Percentiles rank a stretch among this genome's conserved stretches.
These are phyloP conservation scores for Bipolaris oryzae DNA, from an alignment of 2,329 filamentous ascomycete species.

Conservation along the genomic window DNA sequence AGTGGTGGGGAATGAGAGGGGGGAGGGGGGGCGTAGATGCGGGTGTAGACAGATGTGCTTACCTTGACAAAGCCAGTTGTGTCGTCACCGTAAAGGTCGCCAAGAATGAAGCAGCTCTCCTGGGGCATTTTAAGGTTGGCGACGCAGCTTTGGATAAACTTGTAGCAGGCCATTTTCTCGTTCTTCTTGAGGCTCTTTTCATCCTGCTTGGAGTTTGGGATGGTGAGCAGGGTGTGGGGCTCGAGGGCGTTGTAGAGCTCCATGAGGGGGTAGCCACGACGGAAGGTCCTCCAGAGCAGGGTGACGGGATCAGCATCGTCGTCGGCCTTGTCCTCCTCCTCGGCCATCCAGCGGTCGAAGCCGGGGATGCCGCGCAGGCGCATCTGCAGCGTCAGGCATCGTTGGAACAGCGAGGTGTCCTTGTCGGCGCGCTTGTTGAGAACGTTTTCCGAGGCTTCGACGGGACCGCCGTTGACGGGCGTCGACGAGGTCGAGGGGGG, in stretches of 20 bases:
- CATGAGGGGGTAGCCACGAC: conserved; percentile 82
- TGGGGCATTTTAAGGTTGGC: conserved; percentile 79
- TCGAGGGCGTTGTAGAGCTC: conserved; percentile 86
- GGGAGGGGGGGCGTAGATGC: no score
- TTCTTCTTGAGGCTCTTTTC: conserved; percentile 68
- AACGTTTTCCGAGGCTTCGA: conserved; percentile 85
- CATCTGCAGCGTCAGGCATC: conserved; percentile 83
- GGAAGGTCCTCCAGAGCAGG: conserved; percentile 85
- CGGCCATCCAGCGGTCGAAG: conserved; percentile 75
- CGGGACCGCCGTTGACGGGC: conserved; percentile 61
- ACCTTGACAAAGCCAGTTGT: conserved; percentile 98
- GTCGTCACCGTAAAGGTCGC: conserved; percentile 89
- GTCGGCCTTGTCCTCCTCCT: conserved; percentile 73
- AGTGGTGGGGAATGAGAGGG: not conserved
- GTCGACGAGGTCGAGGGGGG: conserved; percentile 26
- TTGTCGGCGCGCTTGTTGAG: conserved; percentile 97
- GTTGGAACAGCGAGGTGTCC: conserved; percentile 90
- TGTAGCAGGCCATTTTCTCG: conserved; percentile 86
- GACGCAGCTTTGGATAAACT: conserved; percentile 88
- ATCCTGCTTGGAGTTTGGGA: conserved; percentile 67
- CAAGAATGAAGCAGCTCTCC: conserved; percentile 87
- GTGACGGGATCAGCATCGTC: conserved; percentile 82
- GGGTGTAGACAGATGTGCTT: conserved; percentile 1
- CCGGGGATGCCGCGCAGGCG: conserved; percentile 82
- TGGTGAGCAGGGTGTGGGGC: conserved; percentile 69